These are phyloP conservation scores for Cladosporium sp. DNA, from an alignment of 2,329 filamentous ascomycete species.

Conservation along the genomic window DNA sequence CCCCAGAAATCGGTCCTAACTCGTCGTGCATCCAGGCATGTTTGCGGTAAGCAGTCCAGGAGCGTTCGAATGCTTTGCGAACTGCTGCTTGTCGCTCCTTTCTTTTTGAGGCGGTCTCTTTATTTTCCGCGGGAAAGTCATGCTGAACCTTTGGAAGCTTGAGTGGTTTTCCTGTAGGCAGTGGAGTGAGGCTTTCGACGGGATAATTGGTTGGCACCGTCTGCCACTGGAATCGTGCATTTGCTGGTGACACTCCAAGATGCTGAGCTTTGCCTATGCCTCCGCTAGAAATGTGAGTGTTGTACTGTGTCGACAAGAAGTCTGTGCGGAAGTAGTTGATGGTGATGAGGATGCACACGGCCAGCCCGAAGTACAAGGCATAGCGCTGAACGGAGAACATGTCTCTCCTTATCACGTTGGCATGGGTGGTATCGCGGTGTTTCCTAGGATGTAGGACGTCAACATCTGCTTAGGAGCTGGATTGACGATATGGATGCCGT, in stretches of 20 bases:
- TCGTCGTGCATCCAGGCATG: conserved; percentile 49
- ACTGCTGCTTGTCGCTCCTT: conserved; percentile 36
- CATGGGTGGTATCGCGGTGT: not conserved
- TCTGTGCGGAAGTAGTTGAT: conserved; percentile 33
- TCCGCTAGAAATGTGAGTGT: not conserved
- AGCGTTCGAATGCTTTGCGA: conserved; percentile 39
- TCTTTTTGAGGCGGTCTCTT: conserved; percentile 27
- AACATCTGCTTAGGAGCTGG: not conserved
- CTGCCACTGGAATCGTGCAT: conserved; percentile 36
- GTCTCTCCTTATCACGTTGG: not conserved
- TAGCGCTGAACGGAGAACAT: conserved; percentile 40
- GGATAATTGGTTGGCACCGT: conserved; percentile 39
- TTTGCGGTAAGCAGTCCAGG: conserved; percentile 42
- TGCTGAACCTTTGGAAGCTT: conserved; percentile 41
- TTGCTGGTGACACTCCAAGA: not conserved
- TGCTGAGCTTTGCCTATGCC: conserved; percentile 1
- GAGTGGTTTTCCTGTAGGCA: conserved; percentile 36
- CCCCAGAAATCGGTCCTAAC: conserved; percentile 41
- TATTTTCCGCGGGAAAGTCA: conserved; percentile 35
- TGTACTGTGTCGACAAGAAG: not conserved
- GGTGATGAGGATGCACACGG: conserved; percentile 33
- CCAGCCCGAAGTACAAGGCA: conserved; percentile 32
- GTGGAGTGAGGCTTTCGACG: conserved; percentile 30
- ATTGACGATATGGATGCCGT: not conserved
- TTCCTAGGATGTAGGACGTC: not conserved